Base-by-base conservation (phyloP, 345 rosid species). In the Dimocarpus longan region DNA sequence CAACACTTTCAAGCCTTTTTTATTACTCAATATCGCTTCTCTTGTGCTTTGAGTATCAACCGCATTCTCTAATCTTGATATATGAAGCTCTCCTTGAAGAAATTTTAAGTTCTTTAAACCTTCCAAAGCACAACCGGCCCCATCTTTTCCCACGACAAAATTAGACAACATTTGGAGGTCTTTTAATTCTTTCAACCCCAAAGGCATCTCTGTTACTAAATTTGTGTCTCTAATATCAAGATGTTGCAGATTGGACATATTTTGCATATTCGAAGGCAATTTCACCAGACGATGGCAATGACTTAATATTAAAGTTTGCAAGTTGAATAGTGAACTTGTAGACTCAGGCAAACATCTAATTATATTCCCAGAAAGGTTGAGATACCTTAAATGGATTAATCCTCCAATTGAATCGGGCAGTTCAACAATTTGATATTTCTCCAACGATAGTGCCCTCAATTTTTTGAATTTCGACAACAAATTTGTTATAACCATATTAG, bases 11-110 rank as follows among this genome's bases (percentile, higher is more conserved):
- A 32, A 32, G 37, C 37, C 37, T 32, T 32, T 32, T 32, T 87
- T 87, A 40, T 64, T 64, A 40, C 70, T 81, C 68, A 86, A 26
- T 28, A 78, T 59, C 71, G 81, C 83, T 5, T 73, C 83, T 56
- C 75, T 78, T 73, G 86, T 83, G 28, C 32, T 76, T 32, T 32
- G 59, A 21, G 18, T n/a, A 43, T 64, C 65, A 18, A 44, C 21
- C 67, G 65, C 59, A 50, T 75, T 75, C 10, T 46, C 32, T 32
- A 75, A 6, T 21, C 22, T 46, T 32, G 40, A 24, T 10, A 75
- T 65, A 48, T 54, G 22, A 32, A 75, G 57, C 43, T 75, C 48
- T 4, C 71, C 78, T 10, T 32, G n/a, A 6, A 67, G 46, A 50
- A 3, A 15, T 1, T 21, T 6, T 5, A 76, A 18, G n/a, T 52